Base-by-base conservation (phyloP, 73 alveolate genomes). In the Halteria grandinella region DNA sequence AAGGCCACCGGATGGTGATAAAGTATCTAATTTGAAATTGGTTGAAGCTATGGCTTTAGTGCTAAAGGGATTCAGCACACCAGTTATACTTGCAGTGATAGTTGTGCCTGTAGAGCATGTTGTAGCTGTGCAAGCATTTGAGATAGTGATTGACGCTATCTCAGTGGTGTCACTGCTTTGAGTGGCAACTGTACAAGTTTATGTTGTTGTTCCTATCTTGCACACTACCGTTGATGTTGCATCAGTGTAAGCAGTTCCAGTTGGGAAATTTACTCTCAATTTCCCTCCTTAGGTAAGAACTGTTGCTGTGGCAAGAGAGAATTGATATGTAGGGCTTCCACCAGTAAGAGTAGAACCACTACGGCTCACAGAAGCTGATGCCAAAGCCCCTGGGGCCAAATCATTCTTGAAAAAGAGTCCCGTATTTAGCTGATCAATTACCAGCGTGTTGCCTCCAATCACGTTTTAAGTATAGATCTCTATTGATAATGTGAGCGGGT, bases 321-420 rank as follows among this genome's bases (percentile, higher is more conserved):
- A 45, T 2, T 54, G 43, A 45, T 66, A 66, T 5, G 45, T 66
- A n/a, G 80, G 80, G n/a, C 43, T 66, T 25, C 54, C 80, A 23
- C 80, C 80, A 27, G 80, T 66, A 8, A 66, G 52, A 29, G 57
- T 10, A 10, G 80, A 66, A 5, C 80, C 80, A 5, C 69, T 44
- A 25, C 69, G 32, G 6, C 54, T 37, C 4, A 66, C 21, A 10
- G 33, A 50, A 40, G 47, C 32, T 15, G 23, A 32, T 1, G 69
- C 23, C 36, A 66, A 44, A 6, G 80, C 28, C 4, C 80, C 80
- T 24, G 80, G 80, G 3, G 45, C 66, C 31, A 66, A 66, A 66
- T 41, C 31, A 44, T 41, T 41, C 10, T 63, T 44, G 20, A 66
- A 66, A 32, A 11, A 66, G 28, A 66, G 54, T 21, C 49, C 66